Evolutionary conservation across 2,329 filamentous ascomycete genomes (phyloP).

Genomic region (Paecilomyces fulvus): DNA sequence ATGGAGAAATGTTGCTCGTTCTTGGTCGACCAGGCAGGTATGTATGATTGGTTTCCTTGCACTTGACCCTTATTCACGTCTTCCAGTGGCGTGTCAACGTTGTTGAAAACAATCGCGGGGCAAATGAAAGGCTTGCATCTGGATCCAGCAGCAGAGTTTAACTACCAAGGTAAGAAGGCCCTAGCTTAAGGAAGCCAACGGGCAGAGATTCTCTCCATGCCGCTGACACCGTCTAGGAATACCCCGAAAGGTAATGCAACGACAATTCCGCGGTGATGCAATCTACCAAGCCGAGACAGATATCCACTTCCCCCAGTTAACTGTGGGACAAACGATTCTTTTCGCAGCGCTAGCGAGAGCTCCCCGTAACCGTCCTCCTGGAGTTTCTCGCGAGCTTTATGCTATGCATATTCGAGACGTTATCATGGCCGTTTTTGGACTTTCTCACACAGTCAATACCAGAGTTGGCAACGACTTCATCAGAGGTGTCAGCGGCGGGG

Average conservation of each 20-base stretch:
- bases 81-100: slow-evolving; percentile 57
- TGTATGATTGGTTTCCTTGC: too few species aligned
- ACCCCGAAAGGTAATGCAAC: slow-evolving; percentile 49
- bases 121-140: slow-evolving; percentile 72
- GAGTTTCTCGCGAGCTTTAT: slow-evolving; percentile 35
- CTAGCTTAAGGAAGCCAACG: too few species aligned
- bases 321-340: slow-evolving; percentile 68
- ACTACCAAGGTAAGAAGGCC: slow-evolving; percentile 52
- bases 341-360: slow-evolving; percentile 64
- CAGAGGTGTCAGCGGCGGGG: slow-evolving; percentile 55
- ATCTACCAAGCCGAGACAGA: slow-evolving; percentile 83
- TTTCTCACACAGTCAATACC: slow-evolving; percentile 44
- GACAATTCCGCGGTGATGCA: slow-evolving; percentile 69
- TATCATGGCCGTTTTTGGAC: slow-evolving; percentile 37
- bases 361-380: slow-evolving; percentile 36
- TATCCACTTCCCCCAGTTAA: slow-evolving; percentile 70
- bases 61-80: too few species aligned
- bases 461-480: slow-evolving; percentile 48
- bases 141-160: slow-evolving; percentile 61
- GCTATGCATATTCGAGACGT: slow-evolving; percentile 37
- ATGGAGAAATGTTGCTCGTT: slow-evolving; percentile 51
- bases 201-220: too few species aligned
- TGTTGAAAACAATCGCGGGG: slow-evolving; percentile 73
- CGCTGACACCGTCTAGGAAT: too few species aligned
- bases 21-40: slow-evolving; percentile 41